Percentiles rank a stretch among this genome's conserved stretches.
Conservation (phyloP, 2,329 filamentous ascomycete species). For the Cladosporium sp. region DNA sequence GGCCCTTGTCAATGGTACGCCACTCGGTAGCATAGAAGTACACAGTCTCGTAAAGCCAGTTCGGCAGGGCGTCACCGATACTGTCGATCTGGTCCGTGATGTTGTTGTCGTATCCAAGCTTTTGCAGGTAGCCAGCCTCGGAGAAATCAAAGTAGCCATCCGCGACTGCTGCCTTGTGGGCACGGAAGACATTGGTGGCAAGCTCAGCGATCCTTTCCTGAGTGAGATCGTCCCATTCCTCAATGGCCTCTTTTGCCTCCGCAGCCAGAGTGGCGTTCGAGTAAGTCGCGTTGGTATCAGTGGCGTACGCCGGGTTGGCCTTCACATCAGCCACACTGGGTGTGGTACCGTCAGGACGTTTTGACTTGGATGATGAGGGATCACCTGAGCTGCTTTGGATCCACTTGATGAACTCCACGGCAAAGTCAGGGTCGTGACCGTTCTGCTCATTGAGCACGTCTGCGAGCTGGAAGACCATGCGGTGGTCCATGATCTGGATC, state of each 20-base stretch:
- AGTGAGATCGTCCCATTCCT: constrained; percentile 38
- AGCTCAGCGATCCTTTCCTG: constrained; percentile 33
- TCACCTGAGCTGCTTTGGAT: constrained; percentile 58
- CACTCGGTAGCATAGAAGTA: constrained; percentile 63
- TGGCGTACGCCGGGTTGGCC: constrained; percentile 39
- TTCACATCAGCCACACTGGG: constrained; percentile 53
- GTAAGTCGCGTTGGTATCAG: constrained; percentile 30
- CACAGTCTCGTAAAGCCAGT: constrained; percentile 55
- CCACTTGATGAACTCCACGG: constrained; percentile 64
- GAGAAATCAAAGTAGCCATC: constrained; percentile 64
- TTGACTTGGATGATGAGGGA: constrained; percentile 51
- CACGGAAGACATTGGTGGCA: constrained; percentile 50
- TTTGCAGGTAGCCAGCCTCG: constrained; percentile 62
- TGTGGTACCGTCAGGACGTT: constrained; percentile 53
- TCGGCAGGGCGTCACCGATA: constrained; percentile 49
- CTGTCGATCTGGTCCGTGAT: constrained; percentile 56
- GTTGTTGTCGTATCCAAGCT: constrained; percentile 55
- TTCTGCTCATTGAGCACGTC: constrained; percentile 62
- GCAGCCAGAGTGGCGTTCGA: constrained; percentile 39
- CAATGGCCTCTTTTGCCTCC: constrained; percentile 43
- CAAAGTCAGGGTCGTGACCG: constrained; percentile 51
- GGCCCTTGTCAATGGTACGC: constrained; percentile 65
- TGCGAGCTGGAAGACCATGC: constrained; percentile 65
- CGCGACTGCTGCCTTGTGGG: constrained; percentile 56
- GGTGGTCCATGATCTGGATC: constrained; percentile 61